These are phyloP conservation scores for Phytophthora multivora DNA, from an alignment of 352 stramenopile species.

Conservation along the genomic window DNA sequence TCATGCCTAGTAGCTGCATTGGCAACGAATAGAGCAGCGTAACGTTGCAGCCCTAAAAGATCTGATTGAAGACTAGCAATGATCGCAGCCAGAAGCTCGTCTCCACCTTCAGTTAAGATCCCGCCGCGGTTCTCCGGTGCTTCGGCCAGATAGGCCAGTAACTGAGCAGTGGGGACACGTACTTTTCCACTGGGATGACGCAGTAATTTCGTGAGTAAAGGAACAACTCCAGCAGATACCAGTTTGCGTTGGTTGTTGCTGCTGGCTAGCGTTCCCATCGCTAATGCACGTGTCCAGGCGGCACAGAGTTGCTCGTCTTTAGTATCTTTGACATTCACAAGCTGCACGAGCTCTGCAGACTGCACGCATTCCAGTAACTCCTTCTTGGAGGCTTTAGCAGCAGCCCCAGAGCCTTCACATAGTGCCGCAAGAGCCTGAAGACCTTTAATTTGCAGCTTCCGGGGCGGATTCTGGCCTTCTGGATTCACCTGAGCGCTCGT, in stretches of 20 bases:
- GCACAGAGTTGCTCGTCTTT: constrained; percentile 41
- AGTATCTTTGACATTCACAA: constrained; percentile 27
- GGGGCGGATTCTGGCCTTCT: neutral
- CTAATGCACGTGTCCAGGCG: constrained; percentile 53
- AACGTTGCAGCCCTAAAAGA: constrained; percentile 61
- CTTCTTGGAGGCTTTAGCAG: constrained; percentile 53
- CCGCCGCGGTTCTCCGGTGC: constrained; percentile 47
- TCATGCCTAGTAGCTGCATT: constrained; percentile 66
- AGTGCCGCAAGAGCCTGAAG: constrained; percentile 61
- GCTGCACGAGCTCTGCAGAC: constrained; percentile 37
- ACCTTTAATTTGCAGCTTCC: constrained; percentile 54
- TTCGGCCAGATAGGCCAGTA: constrained; percentile 56
- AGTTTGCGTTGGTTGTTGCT: constrained; percentile 58
- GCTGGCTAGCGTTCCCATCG: constrained; percentile 44
- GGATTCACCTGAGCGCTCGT: constrained; percentile 2
- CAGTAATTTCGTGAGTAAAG: constrained; percentile 46
- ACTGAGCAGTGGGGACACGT: constrained; percentile 40
- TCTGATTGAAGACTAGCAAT: constrained; percentile 56
- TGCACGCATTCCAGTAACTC: constrained; percentile 64
- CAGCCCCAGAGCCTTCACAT: constrained; percentile 31
- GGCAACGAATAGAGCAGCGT: constrained; percentile 55
- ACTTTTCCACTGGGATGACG: constrained; percentile 17
- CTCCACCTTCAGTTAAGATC: constrained; percentile 50
- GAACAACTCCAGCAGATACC: constrained; percentile 40
- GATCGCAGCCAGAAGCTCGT: constrained; percentile 40